Evolutionary conservation across 2,329 filamentous ascomycete genomes (phyloP).

Genomic region (Acrocalymma vagum): DNA sequence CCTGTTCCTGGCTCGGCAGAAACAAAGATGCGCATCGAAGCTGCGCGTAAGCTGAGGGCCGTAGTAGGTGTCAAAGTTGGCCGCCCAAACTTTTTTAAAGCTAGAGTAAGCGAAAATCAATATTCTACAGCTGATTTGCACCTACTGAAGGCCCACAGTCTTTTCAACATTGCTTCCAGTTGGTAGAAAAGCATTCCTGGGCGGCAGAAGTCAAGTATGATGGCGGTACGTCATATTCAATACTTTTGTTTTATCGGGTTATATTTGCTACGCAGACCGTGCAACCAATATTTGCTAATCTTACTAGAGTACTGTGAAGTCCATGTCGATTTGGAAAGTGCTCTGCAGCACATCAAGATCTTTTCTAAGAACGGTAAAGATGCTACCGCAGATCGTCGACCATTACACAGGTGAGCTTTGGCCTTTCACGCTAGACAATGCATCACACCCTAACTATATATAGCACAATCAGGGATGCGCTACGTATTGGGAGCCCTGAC

Average conservation of each 20-base stretch:
- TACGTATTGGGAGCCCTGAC: constrained; percentile 66
- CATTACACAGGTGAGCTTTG: constrained; percentile 58
- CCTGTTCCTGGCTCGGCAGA: constrained; percentile 43
- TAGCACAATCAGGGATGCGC: constrained; percentile 68
- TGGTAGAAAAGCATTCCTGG: constrained; percentile 68
- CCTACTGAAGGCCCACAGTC: constrained; percentile 31
- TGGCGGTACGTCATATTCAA: constrained; percentile 52
- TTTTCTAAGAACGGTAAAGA: constrained; percentile 95
- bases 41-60: constrained; percentile 48
- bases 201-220: constrained; percentile 85
- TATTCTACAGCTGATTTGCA: neutral
- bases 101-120: constrained; percentile 29
- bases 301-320: constrained; percentile 79
- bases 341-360: constrained; percentile 71
- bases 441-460: too few species aligned
- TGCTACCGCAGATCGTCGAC: constrained; percentile 74
- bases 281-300: neutral
- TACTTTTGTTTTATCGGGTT: too few species aligned
- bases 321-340: constrained; percentile 74
- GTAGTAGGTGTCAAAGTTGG: constrained; percentile 55
- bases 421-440: too few species aligned
- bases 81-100: constrained; percentile 56
- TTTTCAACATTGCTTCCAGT: constrained; percentile 76
- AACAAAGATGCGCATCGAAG: constrained; percentile 43
- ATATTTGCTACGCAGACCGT: constrained; percentile 2